Conservation (phyloP, 78 protist species). For the Dictyostelium purpureum region DNA sequence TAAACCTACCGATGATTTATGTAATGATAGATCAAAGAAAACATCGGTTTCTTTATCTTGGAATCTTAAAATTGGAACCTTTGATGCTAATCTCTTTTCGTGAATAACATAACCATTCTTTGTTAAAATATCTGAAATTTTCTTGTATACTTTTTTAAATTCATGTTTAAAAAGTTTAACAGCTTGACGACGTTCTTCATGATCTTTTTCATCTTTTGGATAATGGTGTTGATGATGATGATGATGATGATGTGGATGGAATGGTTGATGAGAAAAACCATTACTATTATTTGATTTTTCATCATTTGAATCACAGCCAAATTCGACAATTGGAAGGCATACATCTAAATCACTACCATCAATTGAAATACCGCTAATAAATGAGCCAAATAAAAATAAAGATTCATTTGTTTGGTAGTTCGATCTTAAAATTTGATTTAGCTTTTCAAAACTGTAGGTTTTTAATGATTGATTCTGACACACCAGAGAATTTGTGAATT, state of each 20-base stretch:
- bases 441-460: too few species aligned
- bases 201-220: background rate
- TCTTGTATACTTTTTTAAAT: background rate
- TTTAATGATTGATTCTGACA: too few species aligned
- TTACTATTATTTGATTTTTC: background rate
- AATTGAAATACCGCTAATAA: slow-evolving; percentile 14
- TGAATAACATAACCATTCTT: background rate
- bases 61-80: slow-evolving; percentile 44
- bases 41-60: background rate
- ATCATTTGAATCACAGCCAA: background rate
- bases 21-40: slow-evolving; percentile 27
- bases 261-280: background rate
- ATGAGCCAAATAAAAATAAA: too few species aligned
- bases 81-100: background rate
- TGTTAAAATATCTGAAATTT: background rate
- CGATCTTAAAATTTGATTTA: too few species aligned
- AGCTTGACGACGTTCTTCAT: background rate
- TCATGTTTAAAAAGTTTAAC: too few species aligned
- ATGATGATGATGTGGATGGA: too few species aligned
- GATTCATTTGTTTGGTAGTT: too few species aligned
- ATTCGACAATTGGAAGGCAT: too few species aligned
- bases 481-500: too few species aligned
- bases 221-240: too few species aligned
- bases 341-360: slow-evolving; percentile 28
- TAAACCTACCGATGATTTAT: background rate